These are phyloP conservation scores for Mytilinidion resinicola DNA, from an alignment of 495 filamentous ascomycete genomes.

Conservation along the genomic window DNA sequence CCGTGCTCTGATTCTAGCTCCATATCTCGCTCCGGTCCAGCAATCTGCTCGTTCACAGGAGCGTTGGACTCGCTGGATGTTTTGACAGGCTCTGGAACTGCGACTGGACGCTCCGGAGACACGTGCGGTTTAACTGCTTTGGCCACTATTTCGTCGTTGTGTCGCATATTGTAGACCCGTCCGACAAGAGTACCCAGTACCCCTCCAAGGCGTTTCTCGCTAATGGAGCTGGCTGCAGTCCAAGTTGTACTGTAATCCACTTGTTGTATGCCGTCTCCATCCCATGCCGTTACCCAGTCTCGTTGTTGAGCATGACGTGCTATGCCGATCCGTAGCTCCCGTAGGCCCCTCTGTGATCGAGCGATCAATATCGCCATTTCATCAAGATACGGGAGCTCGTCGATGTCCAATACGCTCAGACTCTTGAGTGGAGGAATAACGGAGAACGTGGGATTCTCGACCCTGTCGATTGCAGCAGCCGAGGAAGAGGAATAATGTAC, in stretches of 20 bases:
- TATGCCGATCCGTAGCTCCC: slow-evolving; percentile 76
- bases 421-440: slow-evolving; percentile 75
- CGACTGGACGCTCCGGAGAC: background rate
- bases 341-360: slow-evolving; percentile 58
- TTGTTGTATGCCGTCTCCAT: slow-evolving; percentile 51
- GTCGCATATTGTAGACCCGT: slow-evolving; percentile 56
- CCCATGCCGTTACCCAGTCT: slow-evolving; percentile 58
- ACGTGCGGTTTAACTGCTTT: slow-evolving; percentile 6
- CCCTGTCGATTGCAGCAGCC: slow-evolving; percentile 42
- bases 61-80: background rate
- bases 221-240: slow-evolving; percentile 28
- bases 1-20: slow-evolving; percentile 1
- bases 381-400: slow-evolving; percentile 80
- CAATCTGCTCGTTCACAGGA: background rate
- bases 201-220: slow-evolving; percentile 53
- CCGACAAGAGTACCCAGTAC: slow-evolving; percentile 66
- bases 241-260: slow-evolving; percentile 45
- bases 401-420: slow-evolving; percentile 79
- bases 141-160: slow-evolving; percentile 26
- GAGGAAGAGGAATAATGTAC: slow-evolving; percentile 26
- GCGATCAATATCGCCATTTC: slow-evolving; percentile 81
- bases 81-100: background rate
- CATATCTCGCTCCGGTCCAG: slow-evolving; percentile 12
- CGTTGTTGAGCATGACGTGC: slow-evolving; percentile 50
- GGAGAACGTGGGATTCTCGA: slow-evolving; percentile 83